Conservation (phyloP, 805 yeast species). For the Starmerella powellii region DNA sequence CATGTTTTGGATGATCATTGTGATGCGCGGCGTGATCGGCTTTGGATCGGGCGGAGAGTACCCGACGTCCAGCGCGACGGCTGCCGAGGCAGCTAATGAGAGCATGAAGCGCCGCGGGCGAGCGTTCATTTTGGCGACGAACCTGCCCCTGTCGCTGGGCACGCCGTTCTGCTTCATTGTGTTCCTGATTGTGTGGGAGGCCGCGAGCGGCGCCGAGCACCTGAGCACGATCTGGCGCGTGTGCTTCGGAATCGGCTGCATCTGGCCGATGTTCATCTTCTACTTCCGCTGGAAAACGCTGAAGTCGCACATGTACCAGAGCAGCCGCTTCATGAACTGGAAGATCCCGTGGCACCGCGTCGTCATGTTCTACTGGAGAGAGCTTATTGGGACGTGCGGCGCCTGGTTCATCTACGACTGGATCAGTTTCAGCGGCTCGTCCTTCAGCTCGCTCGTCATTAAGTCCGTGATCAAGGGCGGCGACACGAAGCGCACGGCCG, state of each 20-base stretch:
- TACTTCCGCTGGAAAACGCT: slow-evolving; percentile 61
- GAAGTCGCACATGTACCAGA: slow-evolving; percentile 50
- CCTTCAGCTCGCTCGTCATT: slow-evolving; percentile 52
- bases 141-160: slow-evolving; percentile 61
- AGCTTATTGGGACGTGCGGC: slow-evolving; percentile 57
- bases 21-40: slow-evolving; percentile 65
- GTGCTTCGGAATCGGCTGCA: slow-evolving; percentile 59
- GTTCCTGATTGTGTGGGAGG: slow-evolving; percentile 55
- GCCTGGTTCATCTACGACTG: slow-evolving; percentile 76
- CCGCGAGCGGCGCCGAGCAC: slow-evolving; percentile 36
- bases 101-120: slow-evolving; percentile 42
- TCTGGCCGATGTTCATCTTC: slow-evolving; percentile 62
- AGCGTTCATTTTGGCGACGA: slow-evolving; percentile 56
- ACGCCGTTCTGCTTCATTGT: slow-evolving; percentile 62
- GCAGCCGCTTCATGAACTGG: slow-evolving; percentile 46
- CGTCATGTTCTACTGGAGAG: slow-evolving; percentile 53
- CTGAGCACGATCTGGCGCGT: slow-evolving; percentile 53
- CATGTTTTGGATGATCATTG: slow-evolving; percentile 65
- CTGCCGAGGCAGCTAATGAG: slow-evolving; percentile 60
- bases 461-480: slow-evolving; percentile 34
- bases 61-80: slow-evolving; percentile 57
- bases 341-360: slow-evolving; percentile 48
- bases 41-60: slow-evolving; percentile 72
- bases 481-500: slow-evolving; percentile 45
- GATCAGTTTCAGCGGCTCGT: slow-evolving; percentile 68